Base-by-base conservation (phyloP, 164 flowering plant genomes). In the Chimonanthus salicifolius region DNA sequence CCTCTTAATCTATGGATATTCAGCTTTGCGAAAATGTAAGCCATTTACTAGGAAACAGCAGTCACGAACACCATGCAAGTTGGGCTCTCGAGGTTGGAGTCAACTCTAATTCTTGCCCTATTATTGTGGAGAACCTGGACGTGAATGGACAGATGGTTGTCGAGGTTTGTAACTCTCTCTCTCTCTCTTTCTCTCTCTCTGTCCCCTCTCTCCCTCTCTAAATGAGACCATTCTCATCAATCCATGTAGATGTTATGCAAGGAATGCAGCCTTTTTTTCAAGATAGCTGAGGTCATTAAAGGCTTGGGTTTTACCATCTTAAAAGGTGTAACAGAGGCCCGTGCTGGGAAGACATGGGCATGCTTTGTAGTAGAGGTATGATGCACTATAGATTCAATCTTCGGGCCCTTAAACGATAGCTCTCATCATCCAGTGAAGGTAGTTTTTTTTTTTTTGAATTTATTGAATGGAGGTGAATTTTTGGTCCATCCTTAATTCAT, bases 271-370 rank as follows among this genome's bases (percentile, higher is more conserved):
- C 79, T 87, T 11, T 94, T 91, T 77, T 75, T 92, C 43, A 97
- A 92, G 77, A 89, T 94, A 13, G 89, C 97, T 20, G 90, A 91
- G 78, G 89, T 87, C 13, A 87, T 92, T 50, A 83, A 84, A 21
- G 75, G 79, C 43, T 68, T 87, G 64, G 82, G 88, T n/a, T 70
- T 94, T 68, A 88, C 94, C 15, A 90, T 94, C 74, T 78, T 94
- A 74, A 85, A 87, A 76, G 97, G 98, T 3, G 83, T 71, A 7
- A 81, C 86, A 83, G 93, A 91, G 71, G 76, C 64, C 58, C 84
- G 80, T 16, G 74, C 79, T 4, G 77, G 73, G 64, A 79, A 79
- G 74, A 78, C 76, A 3, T 91, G 94, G 95, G 95, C 95, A 44
- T 84, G 80, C 71, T 94, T 89, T 71, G 72, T 90, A 50, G 91